Base-by-base conservation (phyloP, 2,329 filamentous ascomycete genomes). In the Talaromyces sp. region DNA sequence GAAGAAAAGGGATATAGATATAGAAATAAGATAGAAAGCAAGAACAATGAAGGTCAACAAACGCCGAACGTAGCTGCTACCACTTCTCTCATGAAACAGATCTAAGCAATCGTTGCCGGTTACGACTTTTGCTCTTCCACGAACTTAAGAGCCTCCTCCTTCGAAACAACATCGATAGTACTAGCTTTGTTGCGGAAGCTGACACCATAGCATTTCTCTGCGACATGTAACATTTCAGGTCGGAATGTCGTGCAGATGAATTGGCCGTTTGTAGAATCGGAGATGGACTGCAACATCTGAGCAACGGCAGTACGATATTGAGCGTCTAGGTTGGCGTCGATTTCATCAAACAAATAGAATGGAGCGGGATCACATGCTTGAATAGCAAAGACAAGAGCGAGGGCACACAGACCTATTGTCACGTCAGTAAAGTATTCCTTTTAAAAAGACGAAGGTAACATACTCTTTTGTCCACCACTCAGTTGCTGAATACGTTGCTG, bases 241-340 rank as follows among this genome's bases (percentile, higher is more conserved):
- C 95, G 86, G 87, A 99, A 99, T 2, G 95, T 99, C 3, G 95
- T 99, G 84, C 95, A 98, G 78, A 99, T 99, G 76, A 99, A 99
- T 77, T 99, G 89, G 0, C 88, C 89, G 41, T 81, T 85, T 61
- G 74, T 81, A 54, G 74, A 77, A 67, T 79, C 78, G 14, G 89
- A 92, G 68, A 92, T 93, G 63, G 88, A 89, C 73, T 94, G 84
- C 24, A 99, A 85, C 81, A 98, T 91, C 64, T 91, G 86, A 2
- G 95, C 95, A 11, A 99, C 95, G 0, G 95, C 94, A 1, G 95
- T 97, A 67, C 95, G 90, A 82, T 99, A 99, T 79, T 99, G 95
- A 0, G 95, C 93, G 76, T 99, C 95, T 27, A 99, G 86, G 76
- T 99, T 99, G 77, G 95, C 95, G 75, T 99, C 95, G 69, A 99